These are phyloP conservation scores for Irpex sp. DNA, from an alignment of 1,284 basidiomycete genomes.

Conservation along the genomic window DNA sequence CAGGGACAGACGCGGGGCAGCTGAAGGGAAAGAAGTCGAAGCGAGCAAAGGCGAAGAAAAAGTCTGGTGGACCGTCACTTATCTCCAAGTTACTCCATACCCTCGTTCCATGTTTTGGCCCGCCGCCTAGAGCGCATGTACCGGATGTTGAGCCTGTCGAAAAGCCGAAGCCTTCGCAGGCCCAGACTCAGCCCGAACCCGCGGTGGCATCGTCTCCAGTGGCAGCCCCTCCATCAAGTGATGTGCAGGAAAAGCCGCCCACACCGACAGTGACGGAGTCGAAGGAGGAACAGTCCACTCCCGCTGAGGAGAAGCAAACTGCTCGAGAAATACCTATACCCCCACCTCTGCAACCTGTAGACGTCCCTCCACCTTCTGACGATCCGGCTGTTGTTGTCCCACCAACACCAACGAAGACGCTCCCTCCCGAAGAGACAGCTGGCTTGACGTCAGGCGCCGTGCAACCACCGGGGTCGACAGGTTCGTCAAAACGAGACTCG, in stretches of 20 bases:
- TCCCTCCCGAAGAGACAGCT: slow-evolving; percentile 52
- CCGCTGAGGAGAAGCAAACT: slow-evolving; percentile 12
- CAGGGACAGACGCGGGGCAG: slow-evolving; percentile 13
- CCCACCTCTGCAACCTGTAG: slow-evolving; percentile 23
- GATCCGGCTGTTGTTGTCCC: slow-evolving; percentile 43
- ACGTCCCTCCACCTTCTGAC: slow-evolving; percentile 22
- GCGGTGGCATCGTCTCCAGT: background rate
- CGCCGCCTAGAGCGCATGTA: slow-evolving; percentile 34
- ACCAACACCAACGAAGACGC: slow-evolving; percentile 44
- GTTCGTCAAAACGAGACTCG: slow-evolving; percentile 33
- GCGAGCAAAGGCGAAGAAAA: slow-evolving; percentile 28
- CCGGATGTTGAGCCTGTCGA: slow-evolving; percentile 24
- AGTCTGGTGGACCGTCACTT: slow-evolving; percentile 35
- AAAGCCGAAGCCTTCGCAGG: slow-evolving; percentile 5
- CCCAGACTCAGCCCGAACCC: background rate
- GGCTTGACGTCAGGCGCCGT: slow-evolving; percentile 68
- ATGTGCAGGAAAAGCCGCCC: slow-evolving; percentile 29
- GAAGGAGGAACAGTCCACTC: slow-evolving; percentile 14
- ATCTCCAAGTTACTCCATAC: slow-evolving; percentile 44
- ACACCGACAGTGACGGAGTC: slow-evolving; percentile 22
- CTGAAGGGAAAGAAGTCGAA: slow-evolving; percentile 4
- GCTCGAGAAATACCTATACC: slow-evolving; percentile 14
- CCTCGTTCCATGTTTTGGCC: slow-evolving; percentile 46
- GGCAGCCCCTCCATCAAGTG: slow-evolving; percentile 16
- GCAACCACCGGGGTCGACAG: slow-evolving; percentile 68